Conservation (phyloP, 345 rosid species). For the Moricandia moricandioides region DNA sequence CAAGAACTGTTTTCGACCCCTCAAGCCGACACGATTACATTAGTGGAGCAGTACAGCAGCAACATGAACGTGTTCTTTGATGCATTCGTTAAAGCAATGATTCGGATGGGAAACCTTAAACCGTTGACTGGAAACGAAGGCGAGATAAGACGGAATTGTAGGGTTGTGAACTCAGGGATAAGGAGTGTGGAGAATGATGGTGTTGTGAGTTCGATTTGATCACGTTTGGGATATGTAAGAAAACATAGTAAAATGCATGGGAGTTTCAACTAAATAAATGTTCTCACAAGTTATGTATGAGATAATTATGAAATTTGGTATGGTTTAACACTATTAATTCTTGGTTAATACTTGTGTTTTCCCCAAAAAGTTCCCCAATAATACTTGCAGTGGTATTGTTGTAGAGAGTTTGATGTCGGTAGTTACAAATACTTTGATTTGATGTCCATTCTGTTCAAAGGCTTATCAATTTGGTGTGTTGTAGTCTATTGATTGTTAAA, state of each 20-base stretch:
- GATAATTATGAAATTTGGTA: neutral
- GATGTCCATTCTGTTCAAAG: no score
- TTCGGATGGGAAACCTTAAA: conserved; percentile 52
- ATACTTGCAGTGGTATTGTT: no score
- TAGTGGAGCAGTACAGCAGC: conserved; percentile 28
- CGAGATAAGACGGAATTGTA: conserved; percentile 47
- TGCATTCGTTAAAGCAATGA: conserved; percentile 48
- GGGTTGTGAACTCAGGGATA: conserved; percentile 28
- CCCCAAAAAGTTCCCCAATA: no score
- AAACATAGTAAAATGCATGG: conserved; percentile 6
- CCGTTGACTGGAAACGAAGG: conserved; percentile 44
- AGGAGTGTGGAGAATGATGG: conserved; percentile 19
- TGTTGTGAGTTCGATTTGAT: conserved; percentile 24
- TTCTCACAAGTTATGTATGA: neutral
- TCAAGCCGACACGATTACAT: conserved; percentile 25
- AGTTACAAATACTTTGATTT: no score
- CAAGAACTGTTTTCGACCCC: conserved; percentile 39
- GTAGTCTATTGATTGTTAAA: no score
- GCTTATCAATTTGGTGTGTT: no score
- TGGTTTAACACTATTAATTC: no score
- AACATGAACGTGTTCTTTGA: conserved; percentile 40
- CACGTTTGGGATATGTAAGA: neutral
- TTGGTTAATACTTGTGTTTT: no score
- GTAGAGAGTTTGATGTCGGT: no score
- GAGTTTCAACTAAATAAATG: conserved; percentile 23